Conservation (phyloP, 2,329 filamentous ascomycete species). For the Diatrype stigma region DNA sequence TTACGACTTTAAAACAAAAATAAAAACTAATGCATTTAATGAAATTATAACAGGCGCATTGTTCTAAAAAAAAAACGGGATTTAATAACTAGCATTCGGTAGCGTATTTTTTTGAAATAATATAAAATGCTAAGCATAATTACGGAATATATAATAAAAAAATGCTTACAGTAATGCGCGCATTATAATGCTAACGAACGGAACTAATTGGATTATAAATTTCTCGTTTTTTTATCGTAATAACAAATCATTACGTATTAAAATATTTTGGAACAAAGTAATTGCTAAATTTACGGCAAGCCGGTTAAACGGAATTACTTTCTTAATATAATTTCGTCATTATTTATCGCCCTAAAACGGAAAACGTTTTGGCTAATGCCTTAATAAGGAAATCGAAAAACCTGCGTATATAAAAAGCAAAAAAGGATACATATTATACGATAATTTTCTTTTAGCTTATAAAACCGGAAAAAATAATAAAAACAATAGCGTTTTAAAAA, state of each 20-base stretch:
- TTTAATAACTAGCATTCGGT: too few relatives aligned
- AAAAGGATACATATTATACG: too few relatives aligned
- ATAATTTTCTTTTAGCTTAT: background rate
- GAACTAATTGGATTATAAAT: conserved; percentile 1
- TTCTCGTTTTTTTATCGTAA: background rate
- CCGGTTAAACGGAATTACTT: too few relatives aligned
- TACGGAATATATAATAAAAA: conserved; percentile 1
- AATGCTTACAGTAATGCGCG: background rate
- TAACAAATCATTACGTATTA: too few relatives aligned
- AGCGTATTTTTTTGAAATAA: too few relatives aligned
- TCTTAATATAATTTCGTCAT: too few relatives aligned
- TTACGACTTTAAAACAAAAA: background rate
- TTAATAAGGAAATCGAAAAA: background rate
- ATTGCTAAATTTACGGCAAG: too few relatives aligned
- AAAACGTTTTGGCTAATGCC: background rate
- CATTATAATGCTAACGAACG: background rate
- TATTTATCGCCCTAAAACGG: background rate
- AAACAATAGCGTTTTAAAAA: background rate
- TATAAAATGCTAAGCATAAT: background rate
- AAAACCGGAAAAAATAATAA: background rate
- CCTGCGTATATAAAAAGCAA: background rate
- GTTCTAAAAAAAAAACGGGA: too few relatives aligned
- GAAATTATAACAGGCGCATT: too few relatives aligned
- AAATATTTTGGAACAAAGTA: too few relatives aligned
- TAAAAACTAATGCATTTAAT: too few relatives aligned